Evolutionary conservation across 2,329 filamentous ascomycete genomes (phyloP).

Genomic region (Pseudodiploospora longispora): DNA sequence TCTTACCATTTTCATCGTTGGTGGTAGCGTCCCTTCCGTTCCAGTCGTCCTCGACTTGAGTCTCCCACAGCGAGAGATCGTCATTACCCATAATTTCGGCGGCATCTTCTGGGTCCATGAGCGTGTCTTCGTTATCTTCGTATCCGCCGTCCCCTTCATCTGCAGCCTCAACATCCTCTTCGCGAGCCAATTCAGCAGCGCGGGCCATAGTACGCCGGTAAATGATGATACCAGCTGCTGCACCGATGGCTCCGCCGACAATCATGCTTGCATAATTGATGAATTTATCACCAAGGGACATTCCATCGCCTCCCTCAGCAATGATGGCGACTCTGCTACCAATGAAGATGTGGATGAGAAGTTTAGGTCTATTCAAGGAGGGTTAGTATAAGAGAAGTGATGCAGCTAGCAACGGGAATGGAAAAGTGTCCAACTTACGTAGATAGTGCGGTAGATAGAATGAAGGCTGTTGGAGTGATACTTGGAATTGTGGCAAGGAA

Average conservation of each 20-base stretch:
- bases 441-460: conserved; percentile 71
- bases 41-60: conserved; percentile 24
- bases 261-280: conserved; percentile 79
- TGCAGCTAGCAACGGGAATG: not conserved
- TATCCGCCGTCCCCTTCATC: conserved; percentile 31
- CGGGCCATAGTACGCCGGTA: conserved; percentile 64
- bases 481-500: conserved; percentile 91
- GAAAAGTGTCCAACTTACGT: conserved; percentile 31
- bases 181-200: conserved; percentile 48
- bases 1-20: conserved; percentile 8
- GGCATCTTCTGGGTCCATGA: conserved; percentile 40
- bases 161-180: conserved; percentile 25
- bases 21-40: conserved; percentile 25
- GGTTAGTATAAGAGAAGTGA: not conserved
- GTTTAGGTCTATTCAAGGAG: conserved; percentile 54
- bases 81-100: conserved; percentile 51
- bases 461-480: conserved; percentile 68
- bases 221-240: conserved; percentile 74
- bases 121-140: conserved; percentile 33
- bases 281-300: conserved; percentile 69
- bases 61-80: conserved; percentile 51
- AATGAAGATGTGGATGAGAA: conserved; percentile 89
- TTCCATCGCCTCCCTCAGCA: conserved; percentile 74
- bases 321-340: conserved; percentile 74
- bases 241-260: conserved; percentile 62